phyloP scores from a whole-genome alignment of 768 basidiomycete genomes.

The Pholiota microspora region DNA sequence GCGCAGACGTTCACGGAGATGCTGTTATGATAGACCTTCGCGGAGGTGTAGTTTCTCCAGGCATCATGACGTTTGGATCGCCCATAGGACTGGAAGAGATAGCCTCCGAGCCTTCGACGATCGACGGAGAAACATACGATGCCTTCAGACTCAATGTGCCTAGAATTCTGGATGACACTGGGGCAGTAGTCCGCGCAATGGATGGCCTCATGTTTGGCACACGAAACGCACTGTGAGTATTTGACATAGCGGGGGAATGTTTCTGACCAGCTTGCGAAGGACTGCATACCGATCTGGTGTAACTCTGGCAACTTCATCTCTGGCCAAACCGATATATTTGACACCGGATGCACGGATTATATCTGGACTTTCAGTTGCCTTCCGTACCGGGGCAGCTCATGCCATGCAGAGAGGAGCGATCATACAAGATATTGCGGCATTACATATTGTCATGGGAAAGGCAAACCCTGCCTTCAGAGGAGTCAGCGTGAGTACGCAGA shows the following conservation, averaged over 20 bases:
- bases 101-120: constrained; percentile 62
- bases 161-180: constrained; percentile 44
- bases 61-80: constrained; percentile 66
- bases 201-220: constrained; percentile 75
- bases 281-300: constrained; percentile 68
- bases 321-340: constrained; percentile 40
- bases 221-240: constrained; percentile 67
- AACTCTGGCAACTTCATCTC: constrained; percentile 53
- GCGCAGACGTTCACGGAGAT: constrained; percentile 17
- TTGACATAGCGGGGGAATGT: not conserved
- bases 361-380: constrained; percentile 59
- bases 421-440: constrained; percentile 54
- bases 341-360: constrained; percentile 44
- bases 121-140: constrained; percentile 58
- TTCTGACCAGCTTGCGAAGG: constrained; percentile 30
- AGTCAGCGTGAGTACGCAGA: constrained; percentile 64
- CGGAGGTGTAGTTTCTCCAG: constrained; percentile 68
- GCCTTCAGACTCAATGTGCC: constrained; percentile 45
- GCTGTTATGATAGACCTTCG: constrained; percentile 53
- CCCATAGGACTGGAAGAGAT: constrained; percentile 78
- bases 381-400: constrained; percentile 55
- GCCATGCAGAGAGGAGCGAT: constrained; percentile 61
- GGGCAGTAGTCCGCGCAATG: constrained; percentile 59
- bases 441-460: constrained; percentile 59
- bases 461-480: constrained; percentile 32